Base-by-base conservation (phyloP, 768 basidiomycete genomes). In the Mycena galopus region DNA sequence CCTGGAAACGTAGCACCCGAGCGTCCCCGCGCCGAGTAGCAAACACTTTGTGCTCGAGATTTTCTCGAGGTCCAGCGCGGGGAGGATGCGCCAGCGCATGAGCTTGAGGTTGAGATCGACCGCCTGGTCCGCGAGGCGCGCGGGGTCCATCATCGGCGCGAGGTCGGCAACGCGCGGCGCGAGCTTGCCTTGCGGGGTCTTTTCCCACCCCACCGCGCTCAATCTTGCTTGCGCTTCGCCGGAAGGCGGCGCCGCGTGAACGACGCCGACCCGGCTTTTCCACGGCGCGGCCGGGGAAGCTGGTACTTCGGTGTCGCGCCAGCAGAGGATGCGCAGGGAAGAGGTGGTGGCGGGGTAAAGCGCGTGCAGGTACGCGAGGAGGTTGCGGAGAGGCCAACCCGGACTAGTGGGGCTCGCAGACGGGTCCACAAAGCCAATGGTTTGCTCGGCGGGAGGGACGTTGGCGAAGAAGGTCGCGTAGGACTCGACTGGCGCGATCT, bases 41-140 rank as follows among this genome's bases (percentile, higher is more conserved):
- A 99, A 84, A 79, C 96, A 97, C 70, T 84, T 88, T 3, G 96
- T 95, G 0, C 81, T 78, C 2, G 95, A 91, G 25, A 99, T 89
- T 82, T 92, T 95, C 64, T 98, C 97, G 16, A 99, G 87, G 74
- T 99, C 89, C 59, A 99, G 90, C 1, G 89, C 84, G 17, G 98
- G 98, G 23, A 99, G 85, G 74, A 99, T 96, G 23, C 97, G 89
- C 97, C 97, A 99, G 23, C 96, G 90, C 97, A 99, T 99, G 50
- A 99, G 88, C 79, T 98, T 98, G 58, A 99, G 86, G 79, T 99
- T 99, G 47, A 99, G 86, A 82, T 98, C 96, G n/a, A 99, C 96
- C 0, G 98, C 98, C 81, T 99, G 97, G 74, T 95, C 92, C 0
- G 97, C 97, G 6, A 99, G 88, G 75, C 96, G 87, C 5, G 87